Base-by-base conservation (phyloP, 768 basidiomycete species). In the Agrocybe praecox region DNA sequence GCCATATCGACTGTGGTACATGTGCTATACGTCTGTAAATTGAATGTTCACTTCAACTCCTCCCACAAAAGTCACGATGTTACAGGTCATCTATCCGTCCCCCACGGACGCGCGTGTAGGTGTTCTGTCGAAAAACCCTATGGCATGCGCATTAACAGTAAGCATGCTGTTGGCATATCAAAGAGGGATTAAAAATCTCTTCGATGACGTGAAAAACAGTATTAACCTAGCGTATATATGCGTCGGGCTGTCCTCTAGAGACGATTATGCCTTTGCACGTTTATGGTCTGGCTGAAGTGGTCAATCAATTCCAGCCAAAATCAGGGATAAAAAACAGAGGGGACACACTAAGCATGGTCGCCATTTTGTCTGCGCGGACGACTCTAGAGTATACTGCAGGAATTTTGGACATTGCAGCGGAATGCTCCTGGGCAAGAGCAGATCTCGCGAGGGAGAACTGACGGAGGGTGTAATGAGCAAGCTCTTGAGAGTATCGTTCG, bases 381-480 rank as follows among this genome's bases (percentile, higher is more conserved):
- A 72, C 64, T 55, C 68, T 60, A 10, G 67, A 65, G 46, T 77
- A 68, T 2, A 65, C 65, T 6, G 74, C 67, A 33, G 78, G 77
- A 26, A 78, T 67, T 53, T 75, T 76, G 11, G 73, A 70, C 14
- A 75, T 68, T 7, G 74, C 71, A 22, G 61, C 68, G 14, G 60
- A 60, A 43, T 76, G 64, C 55, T 68, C 65, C 36, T 64, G 59
- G 61, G 70, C 70, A 23, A 75, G 64, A 11, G 61, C 62, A n/a
- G 67, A 61, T n/a, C 65, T 68, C 26, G 80, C 80, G 2, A 69
- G 67, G 29, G 72, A 63, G 57, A 79, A 76, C 58, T 82, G 81
- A 60, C 74, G 74, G 22, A 78, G 67, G 23, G 81, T 83, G 62
- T 82, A 80, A 6, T 71, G 74, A 46, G 78, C 77, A 46, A 85